Evolutionary conservation across 2,329 filamentous ascomycete genomes (phyloP).

Genomic region (Xylaria sp.): DNA sequence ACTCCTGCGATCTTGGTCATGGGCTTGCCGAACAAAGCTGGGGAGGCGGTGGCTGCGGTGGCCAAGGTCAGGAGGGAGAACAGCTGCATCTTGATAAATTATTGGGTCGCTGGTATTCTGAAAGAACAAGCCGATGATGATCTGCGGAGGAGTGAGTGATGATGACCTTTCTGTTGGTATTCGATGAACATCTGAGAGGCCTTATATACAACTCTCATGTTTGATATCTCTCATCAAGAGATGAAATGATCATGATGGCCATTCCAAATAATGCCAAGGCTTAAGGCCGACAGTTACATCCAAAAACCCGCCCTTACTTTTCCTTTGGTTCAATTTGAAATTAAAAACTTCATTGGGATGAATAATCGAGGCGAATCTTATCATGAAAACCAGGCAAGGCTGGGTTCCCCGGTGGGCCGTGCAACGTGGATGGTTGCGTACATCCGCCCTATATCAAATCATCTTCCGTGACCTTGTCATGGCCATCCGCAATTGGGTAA

Average conservation of each 20-base stretch:
- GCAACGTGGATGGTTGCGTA: neutral
- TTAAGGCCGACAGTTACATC: neutral
- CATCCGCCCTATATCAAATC: conserved; percentile 25
- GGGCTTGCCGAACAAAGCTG: conserved; percentile 10
- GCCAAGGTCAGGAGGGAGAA: conserved; percentile 28
- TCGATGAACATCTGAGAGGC: neutral
- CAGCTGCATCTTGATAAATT: conserved; percentile 30
- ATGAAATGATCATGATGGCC: neutral
- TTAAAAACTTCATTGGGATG: conserved; percentile 5
- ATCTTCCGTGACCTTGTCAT: conserved; percentile 1
- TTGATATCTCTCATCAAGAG: neutral
- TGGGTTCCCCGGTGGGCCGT: neutral
- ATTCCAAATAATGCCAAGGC: conserved; percentile 24
- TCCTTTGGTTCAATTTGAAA: conserved; percentile 31
- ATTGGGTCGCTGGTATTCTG: conserved; percentile 1
- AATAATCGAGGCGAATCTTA: neutral
- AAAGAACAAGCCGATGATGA: conserved; percentile 3
- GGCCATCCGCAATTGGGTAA: neutral
- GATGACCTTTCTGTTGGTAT: conserved; percentile 4
- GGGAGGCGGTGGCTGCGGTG: conserved; percentile 22
- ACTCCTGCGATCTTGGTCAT: conserved; percentile 37
- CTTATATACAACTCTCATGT: conserved; percentile 27
- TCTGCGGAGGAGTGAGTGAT: conserved; percentile 11
- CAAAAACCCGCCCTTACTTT: neutral
- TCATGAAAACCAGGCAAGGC: neutral